Evolutionary conservation across 805 yeast species (phyloP).

Genomic region (Candida suzukii): DNA sequence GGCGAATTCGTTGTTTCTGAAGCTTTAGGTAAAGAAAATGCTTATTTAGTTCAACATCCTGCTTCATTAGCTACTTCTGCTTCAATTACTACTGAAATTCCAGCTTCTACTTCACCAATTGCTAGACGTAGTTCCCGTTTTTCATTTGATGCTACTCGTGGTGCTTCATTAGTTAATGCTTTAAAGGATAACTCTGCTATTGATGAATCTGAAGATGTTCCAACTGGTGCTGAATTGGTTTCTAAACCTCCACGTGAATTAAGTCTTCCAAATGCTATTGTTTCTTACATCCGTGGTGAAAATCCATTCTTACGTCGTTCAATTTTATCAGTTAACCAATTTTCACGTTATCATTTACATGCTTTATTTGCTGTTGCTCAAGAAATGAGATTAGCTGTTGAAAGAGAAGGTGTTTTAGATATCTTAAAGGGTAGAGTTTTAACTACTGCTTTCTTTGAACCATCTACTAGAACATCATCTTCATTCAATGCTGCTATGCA

Average conservation of each 20-base stretch:
- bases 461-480: constrained; percentile 93
- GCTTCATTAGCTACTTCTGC: constrained; percentile 25
- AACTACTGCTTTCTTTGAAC: constrained; percentile 96
- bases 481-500: constrained; percentile 99
- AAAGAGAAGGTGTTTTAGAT: constrained; percentile 92
- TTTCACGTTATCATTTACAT: constrained; percentile 84
- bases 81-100: constrained; percentile 22
- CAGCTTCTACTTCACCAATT: constrained; percentile 24
- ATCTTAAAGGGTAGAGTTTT: constrained; percentile 83
- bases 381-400: constrained; percentile 95
- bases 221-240: constrained; percentile 61
- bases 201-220: constrained; percentile 38
- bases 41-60: constrained; percentile 38
- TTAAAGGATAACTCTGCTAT: constrained; percentile 26
- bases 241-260: constrained; percentile 68
- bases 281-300: constrained; percentile 67
- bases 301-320: constrained; percentile 89
- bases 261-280: constrained; percentile 73
- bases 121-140: constrained; percentile 40
- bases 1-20: constrained; percentile 58
- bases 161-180: constrained; percentile 24
- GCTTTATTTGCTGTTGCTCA: constrained; percentile 93
- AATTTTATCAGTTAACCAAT: constrained; percentile 81
- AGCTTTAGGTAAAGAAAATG: constrained; percentile 56
- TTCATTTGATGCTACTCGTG: constrained; percentile 38